Evolutionary conservation across 192 early-diverging fungal species (phyloP), one percentile per base, ranked within the genome.

Genomic region (Coemansia sp.): DNA sequence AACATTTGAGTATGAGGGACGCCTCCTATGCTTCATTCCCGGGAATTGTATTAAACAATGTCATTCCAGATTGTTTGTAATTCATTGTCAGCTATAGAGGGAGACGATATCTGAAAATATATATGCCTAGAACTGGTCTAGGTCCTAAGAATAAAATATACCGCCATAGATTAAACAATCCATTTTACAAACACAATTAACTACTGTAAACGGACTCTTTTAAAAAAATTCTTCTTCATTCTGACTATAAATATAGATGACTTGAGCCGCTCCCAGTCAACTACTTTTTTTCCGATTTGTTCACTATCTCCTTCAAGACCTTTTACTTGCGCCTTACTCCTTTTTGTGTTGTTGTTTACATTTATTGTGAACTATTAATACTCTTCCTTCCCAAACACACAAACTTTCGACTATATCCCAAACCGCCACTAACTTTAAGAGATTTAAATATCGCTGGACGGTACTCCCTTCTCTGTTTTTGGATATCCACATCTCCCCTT

Each of bases 391-490:
- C 19, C 44, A 29, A n/a, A 11, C 41, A 41, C 40, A 42, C 41
- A 39, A 39, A 39, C 42, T 63, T 27, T 27, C 24, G 24, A 27
- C 24, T 27, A 27, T 27, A 27, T 29, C 44, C 45, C 27, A 21
- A 50, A 37, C 10, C 10, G 13, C 42, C 35, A 39, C 41, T 21
- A 45, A 27, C 42, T 19, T 40, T 56, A 39, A 56, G 21, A 63
- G n/a, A 31, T 35, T 40, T 72, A 66, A 72, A 66, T 72, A 72
- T 72, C 70, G 68, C 68, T 70, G 68, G 68, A 65, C 69, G 63
- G 69, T 57, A 56, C 36, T 35, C 17, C 13, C 34, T 21, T 42
- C 42, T 48, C 8, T 8, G 17, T 21, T 9, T 21, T 5, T 3
- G 46, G 21, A 65, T 63, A 63, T 65, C 44, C 48, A 44, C 53